Conservation (phyloP, 768 basidiomycete species). For the Lactifluus rugatus region DNA sequence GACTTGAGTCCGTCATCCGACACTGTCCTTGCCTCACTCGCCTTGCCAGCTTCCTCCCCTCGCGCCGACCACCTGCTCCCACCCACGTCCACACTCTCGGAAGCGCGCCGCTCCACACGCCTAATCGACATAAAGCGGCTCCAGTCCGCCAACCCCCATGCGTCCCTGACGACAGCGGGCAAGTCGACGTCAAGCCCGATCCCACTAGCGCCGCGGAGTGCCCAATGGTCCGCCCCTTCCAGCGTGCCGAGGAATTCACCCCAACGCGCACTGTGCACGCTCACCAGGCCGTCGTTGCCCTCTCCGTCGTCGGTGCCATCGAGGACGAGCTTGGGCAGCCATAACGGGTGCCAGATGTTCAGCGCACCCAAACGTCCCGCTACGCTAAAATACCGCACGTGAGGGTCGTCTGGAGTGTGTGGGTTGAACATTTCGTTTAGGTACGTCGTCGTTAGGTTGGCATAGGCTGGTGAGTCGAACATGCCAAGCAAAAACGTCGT, state of each 20-base stretch:
- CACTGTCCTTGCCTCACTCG: slow-evolving; percentile 10
- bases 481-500: slow-evolving; percentile 80
- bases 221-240: slow-evolving; percentile 94
- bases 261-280: slow-evolving; percentile 89
- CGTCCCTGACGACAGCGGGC: slow-evolving; percentile 40
- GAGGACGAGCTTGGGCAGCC: slow-evolving; percentile 91
- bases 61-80: background rate
- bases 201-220: slow-evolving; percentile 82
- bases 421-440: slow-evolving; percentile 78
- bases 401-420: slow-evolving; percentile 62
- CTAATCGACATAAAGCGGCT: slow-evolving; percentile 43
- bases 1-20: slow-evolving; percentile 50
- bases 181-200: slow-evolving; percentile 56
- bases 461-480: slow-evolving; percentile 94
- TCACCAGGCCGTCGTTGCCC: slow-evolving; percentile 91
- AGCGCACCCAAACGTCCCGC: slow-evolving; percentile 63
- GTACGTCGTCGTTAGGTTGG: slow-evolving; percentile 81
- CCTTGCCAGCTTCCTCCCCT: background rate
- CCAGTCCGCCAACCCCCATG: slow-evolving; percentile 46
- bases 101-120: slow-evolving; percentile 25
- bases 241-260: slow-evolving; percentile 89
- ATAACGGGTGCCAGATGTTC: slow-evolving; percentile 87
- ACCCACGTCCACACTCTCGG: slow-evolving; percentile 16
- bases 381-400: slow-evolving; percentile 87
- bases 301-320: slow-evolving; percentile 69